Evolutionary conservation across 2,329 filamentous ascomycete genomes (phyloP), one percentile per base, ranked within the genome.

Genomic region (Fusarium sp.): DNA sequence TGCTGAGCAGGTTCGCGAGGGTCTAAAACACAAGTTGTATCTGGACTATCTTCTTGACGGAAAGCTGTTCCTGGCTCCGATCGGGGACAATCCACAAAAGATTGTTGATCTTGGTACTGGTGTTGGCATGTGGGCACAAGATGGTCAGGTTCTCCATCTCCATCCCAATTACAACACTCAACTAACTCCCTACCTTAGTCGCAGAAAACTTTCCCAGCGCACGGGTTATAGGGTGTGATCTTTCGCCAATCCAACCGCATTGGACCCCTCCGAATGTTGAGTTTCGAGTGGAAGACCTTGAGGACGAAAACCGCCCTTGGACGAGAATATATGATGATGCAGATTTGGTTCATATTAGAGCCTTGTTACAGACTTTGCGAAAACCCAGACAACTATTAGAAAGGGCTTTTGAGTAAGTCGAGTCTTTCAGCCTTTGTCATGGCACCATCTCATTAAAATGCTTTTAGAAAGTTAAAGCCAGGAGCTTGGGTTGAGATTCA

Each of bases 181-280:
- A 40, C 47, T 49, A 43, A 67, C 66, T 65, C 43, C 21, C 37
- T 49, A 27, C 50, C 25, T 36, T 62, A 84, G 83, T 83, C 50
- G 83, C 80, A 43, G 82, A 84, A 54, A 74, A 72, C 31, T 82
- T 78, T 40, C 82, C 82, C 31, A 80, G 81, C 43, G 81, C 82
- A 37, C 78, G 77, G 35, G 78, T 84, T n/a, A 79, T 81, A 37
- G 83, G 83, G 36, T 78, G 78, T 31, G 80, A 83, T 66, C 74
- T 83, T 14, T 80, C 80, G 11, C 79, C 80, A 9, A 81, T 82
- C n/a, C 80, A 83, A 43, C 80, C 79, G 4, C 72, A 74, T 25
- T 81, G 77, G 73, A 82, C 87, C 9, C 87, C 87, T 5, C 84
- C 85, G 14, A 90, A 90, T 66, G 79, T 88, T 33, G 81, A 82